Evolutionary conservation across 2,329 filamentous ascomycete species (phyloP), one percentile per base, ranked within the genome.

Genomic region (Xylariaceae sp.): DNA sequence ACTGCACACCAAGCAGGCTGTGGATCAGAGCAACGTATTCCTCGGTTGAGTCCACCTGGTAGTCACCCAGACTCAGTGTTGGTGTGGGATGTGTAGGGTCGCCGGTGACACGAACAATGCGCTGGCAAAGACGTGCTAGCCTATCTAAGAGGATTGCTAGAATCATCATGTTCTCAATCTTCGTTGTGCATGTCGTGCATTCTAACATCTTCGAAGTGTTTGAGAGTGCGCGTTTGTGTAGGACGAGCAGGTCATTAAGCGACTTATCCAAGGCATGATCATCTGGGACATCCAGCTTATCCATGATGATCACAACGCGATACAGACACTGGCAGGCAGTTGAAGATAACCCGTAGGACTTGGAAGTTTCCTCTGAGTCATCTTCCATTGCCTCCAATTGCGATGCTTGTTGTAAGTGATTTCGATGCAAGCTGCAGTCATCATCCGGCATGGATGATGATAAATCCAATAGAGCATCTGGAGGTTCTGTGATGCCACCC

Each of bases 81-180:
- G 33, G 33, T 36, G 33, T 10, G 10, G 33, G 33, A 36, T 14
- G 33, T 36, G 33, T 36, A 10, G 33, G 14, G 33, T 36, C 33
- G 16, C 44, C 14, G 12, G 7, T 19, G 31, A 46, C 31, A 16
- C 18, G 38, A 10, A 18, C 18, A n/a, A 49, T 17, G 10, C 16
- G 40, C 4, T 13, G 6, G 41, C 41, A 49, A 10, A 22, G 11
- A 13, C 31, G 47, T 7, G 36, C 47, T 7, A 49, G 40, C 31
- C 38, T 49, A 13, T 49, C 41, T 34, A 49, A 18, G n/a, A 44
- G 6, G 28, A 49, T n/a, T 2, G 41, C 31, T 5, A 49, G 16
- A 11, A 49, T 49, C 3, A 49, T 49, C 47, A 49, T 49, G 14
- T 49, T 49, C 41, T 49, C 47, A 10, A 44, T 14, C 4, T 41